Evolutionary conservation across 169 alveolate genomes (phyloP).

Genomic region (Ichthyophthirius multifiliis): DNA sequence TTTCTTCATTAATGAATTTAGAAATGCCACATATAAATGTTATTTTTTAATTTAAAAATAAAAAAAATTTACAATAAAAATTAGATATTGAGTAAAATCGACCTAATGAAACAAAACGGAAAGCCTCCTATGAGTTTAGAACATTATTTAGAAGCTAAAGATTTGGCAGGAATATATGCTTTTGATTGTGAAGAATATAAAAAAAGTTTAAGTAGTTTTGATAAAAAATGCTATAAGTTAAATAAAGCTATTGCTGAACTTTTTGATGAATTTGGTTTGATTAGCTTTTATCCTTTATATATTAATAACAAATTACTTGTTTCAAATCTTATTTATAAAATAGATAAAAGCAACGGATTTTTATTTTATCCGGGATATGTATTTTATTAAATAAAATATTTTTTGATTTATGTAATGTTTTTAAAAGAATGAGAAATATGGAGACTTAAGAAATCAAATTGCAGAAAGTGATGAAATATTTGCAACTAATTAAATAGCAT

Average conservation of each 20-base stretch:
- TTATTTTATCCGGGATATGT: too few species aligned
- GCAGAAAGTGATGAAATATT: too few species aligned
- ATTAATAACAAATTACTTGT: slow-evolving; percentile 32
- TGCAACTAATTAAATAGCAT: too few species aligned
- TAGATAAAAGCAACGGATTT: slow-evolving; percentile 55
- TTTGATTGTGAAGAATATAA: not conserved
- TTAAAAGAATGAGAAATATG: too few species aligned
- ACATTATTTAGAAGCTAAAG: not conserved
- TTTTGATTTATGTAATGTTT: too few species aligned
- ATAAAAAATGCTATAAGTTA: slow-evolving; percentile 36
- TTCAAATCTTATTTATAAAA: slow-evolving; percentile 10
- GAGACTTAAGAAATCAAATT: too few species aligned
- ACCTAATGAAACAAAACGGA: slow-evolving; percentile 32
- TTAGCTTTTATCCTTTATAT: slow-evolving; percentile 31
- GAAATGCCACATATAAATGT: slow-evolving; percentile 74
- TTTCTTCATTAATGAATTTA: slow-evolving; percentile 67
- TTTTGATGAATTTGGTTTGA: slow-evolving; percentile 27
- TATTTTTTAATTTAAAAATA: not conserved
- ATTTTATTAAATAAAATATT: too few species aligned
- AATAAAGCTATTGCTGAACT: slow-evolving; percentile 23
- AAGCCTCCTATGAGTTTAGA: slow-evolving; percentile 36
- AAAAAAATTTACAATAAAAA: not conserved
- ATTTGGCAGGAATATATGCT: not conserved
- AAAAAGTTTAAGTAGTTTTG: slow-evolving; percentile 10
- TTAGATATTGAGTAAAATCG: slow-evolving; percentile 24